Evolutionary conservation across 768 basidiomycete species (phyloP).

Genomic region (Calocybe indica): DNA sequence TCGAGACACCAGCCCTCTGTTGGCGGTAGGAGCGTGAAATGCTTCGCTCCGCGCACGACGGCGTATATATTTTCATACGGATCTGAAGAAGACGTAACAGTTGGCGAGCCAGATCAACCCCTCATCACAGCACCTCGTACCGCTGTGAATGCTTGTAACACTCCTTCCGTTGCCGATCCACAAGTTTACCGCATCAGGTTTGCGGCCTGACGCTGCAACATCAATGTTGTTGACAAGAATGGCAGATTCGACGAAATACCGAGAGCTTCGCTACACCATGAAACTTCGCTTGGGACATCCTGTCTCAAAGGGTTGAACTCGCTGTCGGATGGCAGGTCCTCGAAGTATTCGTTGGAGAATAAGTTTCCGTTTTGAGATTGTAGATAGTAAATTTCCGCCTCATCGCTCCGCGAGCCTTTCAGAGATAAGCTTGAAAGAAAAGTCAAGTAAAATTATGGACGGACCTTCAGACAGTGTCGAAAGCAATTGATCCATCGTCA

Average conservation of each 20-base stretch:
- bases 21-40: constrained; percentile 83
- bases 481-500: constrained; percentile 60
- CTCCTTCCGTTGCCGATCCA: constrained; percentile 84
- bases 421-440: neutral
- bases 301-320: constrained; percentile 58
- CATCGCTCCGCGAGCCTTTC: constrained; percentile 3
- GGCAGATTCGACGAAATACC: constrained; percentile 37
- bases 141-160: constrained; percentile 82
- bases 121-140: constrained; percentile 28
- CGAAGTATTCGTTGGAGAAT: constrained; percentile 42
- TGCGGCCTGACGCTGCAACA: constrained; percentile 31
- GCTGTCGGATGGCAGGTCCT: constrained; percentile 27
- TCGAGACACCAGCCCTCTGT: constrained; percentile 81
- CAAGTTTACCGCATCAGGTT: constrained; percentile 86
- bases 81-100: constrained; percentile 33
- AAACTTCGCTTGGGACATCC: constrained; percentile 65
- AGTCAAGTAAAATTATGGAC: neutral
- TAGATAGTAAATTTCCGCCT: constrained; percentile 55
- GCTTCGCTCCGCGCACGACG: constrained; percentile 78
- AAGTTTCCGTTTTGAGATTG: constrained; percentile 94
- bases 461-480: constrained; percentile 26
- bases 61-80: constrained; percentile 94
- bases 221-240: neutral
- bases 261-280: constrained; percentile 74
- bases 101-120: neutral